phyloP scores from a whole-genome alignment of 169 alveolate species.

The Eimeria falciformis region DNA sequence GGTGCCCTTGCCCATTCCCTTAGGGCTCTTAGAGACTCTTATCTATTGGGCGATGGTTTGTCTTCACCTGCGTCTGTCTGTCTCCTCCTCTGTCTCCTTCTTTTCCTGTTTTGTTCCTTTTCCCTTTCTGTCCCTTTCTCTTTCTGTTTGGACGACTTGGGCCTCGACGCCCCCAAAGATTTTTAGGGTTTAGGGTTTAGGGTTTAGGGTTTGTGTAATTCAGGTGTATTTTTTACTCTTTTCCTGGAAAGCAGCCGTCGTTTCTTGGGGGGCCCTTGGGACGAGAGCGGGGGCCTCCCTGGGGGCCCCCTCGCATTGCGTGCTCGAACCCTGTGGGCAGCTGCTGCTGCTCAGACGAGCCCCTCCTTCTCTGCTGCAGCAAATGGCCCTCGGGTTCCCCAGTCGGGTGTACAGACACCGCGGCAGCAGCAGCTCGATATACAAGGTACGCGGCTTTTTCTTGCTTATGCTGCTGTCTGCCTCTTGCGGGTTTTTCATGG shows the following conservation, averaged over 20 bases:
- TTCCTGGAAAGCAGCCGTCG: slow-evolving; percentile 55
- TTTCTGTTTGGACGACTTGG: background rate
- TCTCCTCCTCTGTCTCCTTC: background rate
- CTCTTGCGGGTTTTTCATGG: too few species aligned
- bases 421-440: slow-evolving; percentile 4
- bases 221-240: slow-evolving; percentile 27
- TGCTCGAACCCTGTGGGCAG: slow-evolving; percentile 14
- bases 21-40: background rate
- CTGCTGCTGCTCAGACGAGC: slow-evolving; percentile 40
- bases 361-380: slow-evolving; percentile 19
- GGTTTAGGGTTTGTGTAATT: slow-evolving; percentile 29
- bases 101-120: background rate
- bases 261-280: slow-evolving; percentile 50
- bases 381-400: slow-evolving; percentile 1
- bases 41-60: background rate
- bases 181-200: slow-evolving; percentile 20
- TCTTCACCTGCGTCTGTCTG: background rate
- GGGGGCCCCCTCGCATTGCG: slow-evolving; percentile 53
- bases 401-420: slow-evolving; percentile 4
- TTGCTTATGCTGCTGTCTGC: too few species aligned
- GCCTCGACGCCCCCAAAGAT: too few species aligned
- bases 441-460: slow-evolving; percentile 8
- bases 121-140: background rate
- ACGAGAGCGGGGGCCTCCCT: background rate
- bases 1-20: background rate